Base-by-base conservation (phyloP, 768 basidiomycete genomes). In the Pisolithus sp. region DNA sequence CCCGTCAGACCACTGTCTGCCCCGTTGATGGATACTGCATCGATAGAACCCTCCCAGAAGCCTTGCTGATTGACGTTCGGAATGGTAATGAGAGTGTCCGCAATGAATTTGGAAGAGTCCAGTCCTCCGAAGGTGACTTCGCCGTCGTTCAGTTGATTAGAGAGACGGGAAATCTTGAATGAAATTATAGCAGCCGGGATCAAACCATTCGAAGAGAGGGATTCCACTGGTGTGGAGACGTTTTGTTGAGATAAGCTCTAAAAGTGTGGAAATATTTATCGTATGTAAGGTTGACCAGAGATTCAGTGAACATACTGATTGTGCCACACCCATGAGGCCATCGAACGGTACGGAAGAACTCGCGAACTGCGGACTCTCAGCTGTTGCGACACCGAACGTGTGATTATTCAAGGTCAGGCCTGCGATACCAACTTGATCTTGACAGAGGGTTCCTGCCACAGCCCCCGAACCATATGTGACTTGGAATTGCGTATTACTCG, bases 71-170 rank as follows among this genome's bases (percentile, higher is more conserved):
- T 88, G 64, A 87, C 79, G 58, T 89, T 90, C 49, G 67, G 59
- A 47, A 90, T 51, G 0, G 78, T 81, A 40, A 78, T 73, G 36
- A 88, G 72, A 2, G 86, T 83, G 17, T 59, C 53, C 6, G 74
- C 50, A 57, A 83, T 76, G 64, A 89, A 88, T 68, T 91, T 89
- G 55, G 77, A 72, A 8, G 69, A 12, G 67, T 93, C 87, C 31
- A 90, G 75, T 12, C 77, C 85, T 31, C 90, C 91, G 56, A 93
- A 87, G 7, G 89, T 89, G 53, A 93, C 77, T 68, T 89, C 77
- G 47, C 90, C 90, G 57, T 90, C 85, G 50, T 77, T 71, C 18
- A 68, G 63, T 59, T 76, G 70, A 62, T 92, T 89, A 8, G 78
- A 74, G 31, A 85, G 70, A 52, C 91, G 86, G 2, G 87, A 76